Evolutionary conservation across 1,284 basidiomycete species (phyloP).

Genomic region (Papiliotrema nemorosa): DNA sequence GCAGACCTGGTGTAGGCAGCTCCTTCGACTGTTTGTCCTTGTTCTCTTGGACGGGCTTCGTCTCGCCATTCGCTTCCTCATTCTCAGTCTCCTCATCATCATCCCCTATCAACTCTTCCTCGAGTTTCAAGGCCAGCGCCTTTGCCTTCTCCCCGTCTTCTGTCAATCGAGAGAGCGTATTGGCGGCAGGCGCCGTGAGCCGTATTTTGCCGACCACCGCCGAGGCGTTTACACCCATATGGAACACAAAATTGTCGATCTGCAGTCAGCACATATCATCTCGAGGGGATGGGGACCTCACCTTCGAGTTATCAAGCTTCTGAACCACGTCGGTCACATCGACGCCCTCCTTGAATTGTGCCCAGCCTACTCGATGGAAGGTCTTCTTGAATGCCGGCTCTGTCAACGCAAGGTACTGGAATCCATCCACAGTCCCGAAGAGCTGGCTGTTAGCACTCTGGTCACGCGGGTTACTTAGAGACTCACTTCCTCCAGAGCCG

Average conservation of each 20-base stretch:
- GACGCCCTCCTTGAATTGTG: constrained; percentile 75
- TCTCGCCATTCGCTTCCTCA: constrained; percentile 47
- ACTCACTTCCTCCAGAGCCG: constrained; percentile 79
- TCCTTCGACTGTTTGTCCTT: constrained; percentile 55
- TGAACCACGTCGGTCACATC: constrained; percentile 70
- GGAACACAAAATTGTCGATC: constrained; percentile 90
- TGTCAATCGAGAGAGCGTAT: constrained; percentile 68
- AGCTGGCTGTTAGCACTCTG: constrained; percentile 24
- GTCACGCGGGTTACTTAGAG: background rate
- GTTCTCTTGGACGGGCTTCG: constrained; percentile 60
- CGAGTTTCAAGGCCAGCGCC: constrained; percentile 64
- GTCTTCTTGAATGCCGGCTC: constrained; percentile 85
- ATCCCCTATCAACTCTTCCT: constrained; percentile 58
- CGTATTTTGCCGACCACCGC: constrained; percentile 74
- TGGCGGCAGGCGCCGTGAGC: constrained; percentile 73
- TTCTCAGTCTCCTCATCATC: too few relatives aligned
- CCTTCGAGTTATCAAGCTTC: constrained; percentile 78
- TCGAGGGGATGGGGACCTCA: constrained; percentile 39
- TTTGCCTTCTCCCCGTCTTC: constrained; percentile 74
- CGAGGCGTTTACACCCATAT: constrained; percentile 75
- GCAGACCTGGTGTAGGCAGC: constrained; percentile 9
- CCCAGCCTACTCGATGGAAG: constrained; percentile 88
- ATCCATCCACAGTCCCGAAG: constrained; percentile 47
- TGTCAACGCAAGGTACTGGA: constrained; percentile 73
- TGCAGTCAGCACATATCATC: constrained; percentile 39